A percentile compares a stretch with the other conserved stretches of the same genome.
phyloP scores from a whole-genome alignment of 179 eudicot species.

The Sideroxylon spinosum region DNA sequence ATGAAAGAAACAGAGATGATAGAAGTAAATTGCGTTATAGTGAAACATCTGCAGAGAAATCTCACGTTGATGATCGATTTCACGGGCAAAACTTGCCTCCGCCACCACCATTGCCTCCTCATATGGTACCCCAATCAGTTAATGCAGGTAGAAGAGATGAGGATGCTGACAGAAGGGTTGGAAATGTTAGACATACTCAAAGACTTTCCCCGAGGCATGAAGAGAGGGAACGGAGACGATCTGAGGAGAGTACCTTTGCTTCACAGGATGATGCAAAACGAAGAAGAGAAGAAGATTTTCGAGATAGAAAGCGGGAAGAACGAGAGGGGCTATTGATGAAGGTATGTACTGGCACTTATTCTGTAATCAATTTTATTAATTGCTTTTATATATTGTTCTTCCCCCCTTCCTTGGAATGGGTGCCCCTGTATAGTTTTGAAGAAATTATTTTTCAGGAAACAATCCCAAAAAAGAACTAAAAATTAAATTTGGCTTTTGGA shows the following conservation, averaged over 20 bases:
- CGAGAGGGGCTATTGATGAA: conserved; percentile 53
- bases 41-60: conserved; percentile 59
- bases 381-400: neutral
- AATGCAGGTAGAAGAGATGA: conserved; percentile 74
- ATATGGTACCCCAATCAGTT: conserved; percentile 86
- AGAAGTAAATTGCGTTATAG: conserved; percentile 59
- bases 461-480: neutral
- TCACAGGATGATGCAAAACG: conserved; percentile 72
- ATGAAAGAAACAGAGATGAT: conserved; percentile 85
- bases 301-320: conserved; percentile 94
- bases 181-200: conserved; percentile 65
- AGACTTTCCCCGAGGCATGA: conserved; percentile 95
- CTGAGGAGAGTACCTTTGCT: conserved; percentile 65
- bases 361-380: neutral
- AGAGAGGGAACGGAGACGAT: conserved; percentile 88
- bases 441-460: neutral
- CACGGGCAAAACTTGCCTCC: conserved; percentile 90
- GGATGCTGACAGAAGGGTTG: conserved; percentile 80
- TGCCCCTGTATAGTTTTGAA: neutral
- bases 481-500: too few species aligned
- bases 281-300: conserved; percentile 85
- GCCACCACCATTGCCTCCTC: conserved; percentile 94
- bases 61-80: conserved; percentile 72
- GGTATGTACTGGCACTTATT: conserved; percentile 36
- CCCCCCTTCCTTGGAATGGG: neutral